Evolutionary conservation across 345 rosid genomes (phyloP), one percentile per base, ranked within the genome.

Genomic region (Atalantia buxifolia): DNA sequence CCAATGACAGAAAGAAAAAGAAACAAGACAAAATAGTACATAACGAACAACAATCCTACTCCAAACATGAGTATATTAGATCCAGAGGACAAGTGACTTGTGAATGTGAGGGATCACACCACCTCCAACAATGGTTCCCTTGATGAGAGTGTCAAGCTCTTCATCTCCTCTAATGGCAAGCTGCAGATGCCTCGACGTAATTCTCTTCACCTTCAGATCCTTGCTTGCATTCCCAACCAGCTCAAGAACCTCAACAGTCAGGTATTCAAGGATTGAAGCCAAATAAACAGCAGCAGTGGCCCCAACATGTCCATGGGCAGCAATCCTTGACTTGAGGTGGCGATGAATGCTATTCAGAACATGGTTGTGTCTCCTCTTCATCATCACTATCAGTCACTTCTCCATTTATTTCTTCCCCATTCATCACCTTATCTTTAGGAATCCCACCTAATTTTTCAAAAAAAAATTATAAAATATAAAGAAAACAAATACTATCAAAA

Each of bases 61-160:
- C n/a, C n/a, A n/a, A n/a, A n/a, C n/a, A n/a, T n/a, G n/a, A n/a
- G n/a, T n/a, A n/a, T n/a, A n/a, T n/a, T n/a, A n/a, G n/a, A n/a
- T n/a, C n/a, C n/a, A n/a, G n/a, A n/a, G n/a, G 87, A 91, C 85
- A 27, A 91, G 94, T 56, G 95, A 91, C 85, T 93, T 93, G 89
- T 93, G 97, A 79, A 93, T 93, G 83, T 91, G 97, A 78, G 97
- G 97, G 76, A 93, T 93, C 22, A 93, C 97, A 71, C 95, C 95
- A 3, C 97, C 97, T 64, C 87, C 87, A 19, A 83, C 87, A 16
- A 81, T 90, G 31, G 95, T 91, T 33, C 95, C 95, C 85, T 90
- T 91, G 87, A 91, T 91, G 79, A 91, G 93, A 24, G 90, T 87
- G 74, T 85, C 88, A 1, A 87, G 90, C 84, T 87, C 90, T 69